phyloP scores from a whole-genome alignment of 768 basidiomycete species.

The Chalciporus piperatus region DNA sequence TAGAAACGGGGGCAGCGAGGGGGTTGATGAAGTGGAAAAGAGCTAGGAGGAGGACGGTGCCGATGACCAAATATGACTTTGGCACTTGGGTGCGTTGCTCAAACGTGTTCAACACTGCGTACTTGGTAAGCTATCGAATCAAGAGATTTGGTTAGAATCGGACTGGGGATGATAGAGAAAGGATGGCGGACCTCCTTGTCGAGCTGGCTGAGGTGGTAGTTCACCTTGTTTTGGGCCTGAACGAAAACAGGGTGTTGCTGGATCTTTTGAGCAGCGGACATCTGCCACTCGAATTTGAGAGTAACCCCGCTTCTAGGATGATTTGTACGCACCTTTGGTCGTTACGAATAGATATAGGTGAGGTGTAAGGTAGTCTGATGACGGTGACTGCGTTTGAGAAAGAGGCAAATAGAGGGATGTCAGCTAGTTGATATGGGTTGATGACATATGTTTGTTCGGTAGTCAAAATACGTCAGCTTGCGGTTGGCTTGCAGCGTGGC shows the following conservation, averaged over 20 bases:
- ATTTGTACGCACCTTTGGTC: constrained; percentile 8
- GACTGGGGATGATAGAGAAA: not conserved
- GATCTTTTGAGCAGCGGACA: constrained; percentile 80
- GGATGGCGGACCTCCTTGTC: constrained; percentile 84
- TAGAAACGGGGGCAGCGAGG: constrained; percentile 88
- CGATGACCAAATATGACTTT: constrained; percentile 86
- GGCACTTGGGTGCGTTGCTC: constrained; percentile 92
- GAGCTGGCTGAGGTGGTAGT: constrained; percentile 81
- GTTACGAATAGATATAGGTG: constrained; percentile 11
- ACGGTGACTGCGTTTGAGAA: constrained; percentile 19
- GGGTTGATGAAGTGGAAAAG: constrained; percentile 85
- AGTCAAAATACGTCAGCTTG: constrained; percentile 43
- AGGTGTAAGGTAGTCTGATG: not conserved
- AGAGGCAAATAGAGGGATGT: constrained; percentile 19
- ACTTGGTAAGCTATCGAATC: constrained; percentile 69
- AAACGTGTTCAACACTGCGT: constrained; percentile 76
- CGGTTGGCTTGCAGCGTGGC: constrained; percentile 36
- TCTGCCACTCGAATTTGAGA: constrained; percentile 32
- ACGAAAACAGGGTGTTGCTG: constrained; percentile 85
- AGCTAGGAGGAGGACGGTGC: constrained; percentile 60
- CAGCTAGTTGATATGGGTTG: constrained; percentile 46
- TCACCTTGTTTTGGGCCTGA: constrained; percentile 81
- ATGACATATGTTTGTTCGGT: constrained; percentile 73
- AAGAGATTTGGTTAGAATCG: not conserved
- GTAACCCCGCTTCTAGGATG: not conserved